Conservation (phyloP, 192 early-diverging fungal species). For the Martensiomyces pterosporus region DNA sequence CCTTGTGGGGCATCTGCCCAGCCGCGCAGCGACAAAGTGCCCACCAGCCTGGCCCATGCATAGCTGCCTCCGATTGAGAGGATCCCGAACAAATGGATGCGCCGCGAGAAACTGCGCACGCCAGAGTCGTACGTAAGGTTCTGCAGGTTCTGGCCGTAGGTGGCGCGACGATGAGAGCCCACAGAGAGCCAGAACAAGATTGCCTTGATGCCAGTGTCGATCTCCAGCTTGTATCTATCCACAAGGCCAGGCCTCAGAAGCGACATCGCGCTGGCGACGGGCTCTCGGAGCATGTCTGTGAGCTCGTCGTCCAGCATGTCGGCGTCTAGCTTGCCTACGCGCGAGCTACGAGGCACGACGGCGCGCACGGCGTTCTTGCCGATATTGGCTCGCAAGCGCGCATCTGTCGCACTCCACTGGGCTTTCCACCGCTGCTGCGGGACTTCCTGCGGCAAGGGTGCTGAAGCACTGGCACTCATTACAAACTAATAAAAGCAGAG, state of each 20-base stretch:
- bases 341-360: slow-evolving; percentile 48
- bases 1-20: slow-evolving; percentile 69
- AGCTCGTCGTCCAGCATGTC: slow-evolving; percentile 78
- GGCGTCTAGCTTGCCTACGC: slow-evolving; percentile 82
- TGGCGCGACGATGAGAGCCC: slow-evolving; percentile 63
- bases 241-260: slow-evolving; percentile 51
- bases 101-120: slow-evolving; percentile 39
- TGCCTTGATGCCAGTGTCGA: slow-evolving; percentile 62
- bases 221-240: slow-evolving; percentile 68
- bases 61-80: slow-evolving; percentile 72
- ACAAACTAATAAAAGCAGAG: slow-evolving; percentile 1
- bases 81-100: slow-evolving; percentile 39
- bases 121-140: slow-evolving; percentile 73
- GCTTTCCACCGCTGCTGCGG: slow-evolving; percentile 36
- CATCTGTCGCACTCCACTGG: slow-evolving; percentile 31
- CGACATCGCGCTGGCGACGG: slow-evolving; percentile 64
- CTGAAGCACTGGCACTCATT: slow-evolving; percentile 2
- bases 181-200: slow-evolving; percentile 72
- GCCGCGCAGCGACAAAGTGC: slow-evolving; percentile 57
- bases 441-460: slow-evolving; percentile 17
- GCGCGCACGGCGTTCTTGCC: slow-evolving; percentile 65
- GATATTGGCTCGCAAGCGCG: slow-evolving; percentile 54
- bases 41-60: slow-evolving; percentile 59
- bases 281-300: slow-evolving; percentile 70
- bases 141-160: slow-evolving; percentile 79